Base-by-base conservation (phyloP, 2,329 filamentous ascomycete species). In the Aspergillus uvarum region DNA sequence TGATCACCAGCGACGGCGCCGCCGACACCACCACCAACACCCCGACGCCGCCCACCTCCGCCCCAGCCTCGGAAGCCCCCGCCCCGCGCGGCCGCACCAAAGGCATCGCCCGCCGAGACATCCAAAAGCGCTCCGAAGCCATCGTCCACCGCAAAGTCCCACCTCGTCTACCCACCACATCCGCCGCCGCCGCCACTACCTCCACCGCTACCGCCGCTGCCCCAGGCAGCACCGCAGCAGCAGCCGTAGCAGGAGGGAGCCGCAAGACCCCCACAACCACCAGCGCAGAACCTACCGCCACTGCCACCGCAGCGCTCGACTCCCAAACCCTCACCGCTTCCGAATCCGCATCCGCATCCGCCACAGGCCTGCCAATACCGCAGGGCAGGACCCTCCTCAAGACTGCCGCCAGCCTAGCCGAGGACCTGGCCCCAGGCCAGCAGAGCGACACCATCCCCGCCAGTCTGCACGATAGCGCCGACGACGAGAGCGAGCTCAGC, bases 401-500 rank as follows among this genome's bases (percentile, higher is more conserved):
- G 22, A 22, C 22, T 3, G 26, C 2, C 26, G 26, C 7, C 26
- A 7, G 26, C 26, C 44, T 47, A 78, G 69, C 82, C 73, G 51
- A 83, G 79, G 74, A 81, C 77, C 68, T 77, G 77, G 67, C 65
- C 12, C 64, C 67, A 12, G 74, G 73, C 49, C 73, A 72, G 19
- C 74, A 78, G 32, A 85, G 79, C 53, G 87, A 85, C 59, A 29
- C 26, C 26, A 81, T 82, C 5, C 80, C 82, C 0, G 84, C 83
- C 5, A 90, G 85, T 60, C 76, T 87, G 7, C 84, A 87, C 61
- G 86, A 89, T 61, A 87, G 83, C 47, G 87, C 85, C 0, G 87
- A 89, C 63, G 86, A 89, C 57, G 87, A 90, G 72, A 89, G 87
- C 68, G 87, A 89, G 63, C 77, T 90, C 0, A 89, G 86, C 55